Conservation (phyloP, 106 monocot genomes). For the Apostasia shenzhenica region DNA sequence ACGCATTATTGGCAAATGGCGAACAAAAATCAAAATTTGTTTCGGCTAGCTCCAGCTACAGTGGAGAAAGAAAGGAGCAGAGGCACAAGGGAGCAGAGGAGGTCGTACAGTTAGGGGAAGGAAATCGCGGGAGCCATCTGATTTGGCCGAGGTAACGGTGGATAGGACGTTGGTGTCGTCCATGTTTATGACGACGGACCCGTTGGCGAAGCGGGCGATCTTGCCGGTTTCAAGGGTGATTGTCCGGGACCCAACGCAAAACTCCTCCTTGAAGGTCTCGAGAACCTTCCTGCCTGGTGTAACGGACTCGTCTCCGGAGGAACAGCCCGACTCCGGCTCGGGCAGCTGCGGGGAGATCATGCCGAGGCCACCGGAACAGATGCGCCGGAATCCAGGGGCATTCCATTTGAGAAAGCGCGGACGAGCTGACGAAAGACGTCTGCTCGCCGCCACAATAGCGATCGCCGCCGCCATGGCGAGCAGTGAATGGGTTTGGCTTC, state of each 20-base stretch:
- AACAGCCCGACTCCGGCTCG: background rate
- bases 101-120: slow-evolving; percentile 79
- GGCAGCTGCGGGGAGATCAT: background rate
- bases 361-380: background rate
- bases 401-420: slow-evolving; percentile 4
- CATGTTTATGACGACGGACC: slow-evolving; percentile 64
- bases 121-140: slow-evolving; percentile 59
- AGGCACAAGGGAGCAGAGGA: background rate
- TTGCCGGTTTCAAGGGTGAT: slow-evolving; percentile 85
- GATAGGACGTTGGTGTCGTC: slow-evolving; percentile 79
- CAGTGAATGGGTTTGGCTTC: background rate
- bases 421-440: background rate
- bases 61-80: background rate
- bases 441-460: background rate
- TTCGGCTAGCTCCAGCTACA: background rate
- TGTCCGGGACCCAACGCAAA: slow-evolving; percentile 67
- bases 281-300: slow-evolving; percentile 44
- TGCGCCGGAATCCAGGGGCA: slow-evolving; percentile 2
- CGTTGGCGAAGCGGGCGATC: slow-evolving; percentile 83
- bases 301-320: background rate
- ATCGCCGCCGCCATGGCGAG: background rate
- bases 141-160: slow-evolving; percentile 57
- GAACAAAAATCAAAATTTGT: too few species aligned
- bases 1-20: too few species aligned
- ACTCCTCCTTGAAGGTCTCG: slow-evolving; percentile 73